Evolutionary conservation across 2,329 filamentous ascomycete genomes (phyloP).

Genomic region (Exophiala sideris): DNA sequence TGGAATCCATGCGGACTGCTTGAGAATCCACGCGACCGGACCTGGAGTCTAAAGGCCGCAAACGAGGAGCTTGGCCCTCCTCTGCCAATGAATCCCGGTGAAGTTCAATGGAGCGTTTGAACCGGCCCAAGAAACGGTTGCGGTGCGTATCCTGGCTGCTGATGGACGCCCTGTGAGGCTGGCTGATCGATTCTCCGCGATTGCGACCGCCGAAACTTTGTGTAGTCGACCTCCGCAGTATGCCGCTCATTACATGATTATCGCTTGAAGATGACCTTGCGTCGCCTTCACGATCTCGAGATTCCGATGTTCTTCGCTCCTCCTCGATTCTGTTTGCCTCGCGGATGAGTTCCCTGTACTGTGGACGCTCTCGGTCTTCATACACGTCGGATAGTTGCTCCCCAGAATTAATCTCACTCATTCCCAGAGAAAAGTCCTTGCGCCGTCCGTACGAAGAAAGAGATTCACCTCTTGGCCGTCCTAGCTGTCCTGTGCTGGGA

Average conservation of each 20-base stretch:
- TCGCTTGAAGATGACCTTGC: conserved; percentile 19
- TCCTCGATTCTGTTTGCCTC: conserved; percentile 39
- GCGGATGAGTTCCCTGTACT: conserved; percentile 36
- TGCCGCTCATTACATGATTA: conserved; percentile 27
- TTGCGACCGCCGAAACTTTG: conserved; percentile 32
- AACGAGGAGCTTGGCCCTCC: conserved; percentile 20
- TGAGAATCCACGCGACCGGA: conserved; percentile 23
- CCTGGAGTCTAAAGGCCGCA: conserved; percentile 22
- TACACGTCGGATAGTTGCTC: conserved; percentile 65
- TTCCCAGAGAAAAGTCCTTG: conserved; percentile 69
- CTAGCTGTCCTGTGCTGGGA: conserved; percentile 35
- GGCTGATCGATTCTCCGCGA: background rate
- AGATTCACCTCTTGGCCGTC: conserved; percentile 56
- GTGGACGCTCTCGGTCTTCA: conserved; percentile 49
- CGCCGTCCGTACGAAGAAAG: conserved; percentile 57
- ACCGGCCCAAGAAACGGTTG: conserved; percentile 60
- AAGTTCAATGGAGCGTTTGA: conserved; percentile 13
- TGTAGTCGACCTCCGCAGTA: conserved; percentile 26
- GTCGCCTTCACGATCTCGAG: conserved; percentile 19
- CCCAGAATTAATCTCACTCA: conserved; percentile 55
- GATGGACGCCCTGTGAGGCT: conserved; percentile 14
- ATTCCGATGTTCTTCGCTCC: conserved; percentile 30
- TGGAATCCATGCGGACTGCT: conserved; percentile 22
- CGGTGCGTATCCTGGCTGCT: conserved; percentile 46
- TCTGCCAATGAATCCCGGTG: conserved; percentile 24